Evolutionary conservation across 257 asterid species (phyloP).

Genomic region (Petrea volubilis): DNA sequence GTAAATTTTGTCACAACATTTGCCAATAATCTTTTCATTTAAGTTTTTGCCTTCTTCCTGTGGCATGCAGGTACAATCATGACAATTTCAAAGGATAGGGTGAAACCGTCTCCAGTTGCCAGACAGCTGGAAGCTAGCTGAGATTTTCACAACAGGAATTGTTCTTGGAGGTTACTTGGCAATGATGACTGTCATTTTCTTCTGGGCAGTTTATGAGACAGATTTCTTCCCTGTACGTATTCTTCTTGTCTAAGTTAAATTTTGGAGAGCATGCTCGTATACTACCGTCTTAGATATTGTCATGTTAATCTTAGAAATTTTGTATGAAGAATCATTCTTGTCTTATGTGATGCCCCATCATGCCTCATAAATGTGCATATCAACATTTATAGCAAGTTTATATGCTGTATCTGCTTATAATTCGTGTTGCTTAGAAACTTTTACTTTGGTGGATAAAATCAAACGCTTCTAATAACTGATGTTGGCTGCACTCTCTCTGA

Average conservation of each 20-base stretch:
- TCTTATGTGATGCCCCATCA: background rate
- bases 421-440: background rate
- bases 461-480: background rate
- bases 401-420: background rate
- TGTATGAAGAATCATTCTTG: background rate
- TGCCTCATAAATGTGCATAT: background rate
- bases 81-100: slow-evolving; percentile 71
- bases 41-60: background rate
- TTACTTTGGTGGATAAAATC: background rate
- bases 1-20: background rate
- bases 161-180: slow-evolving; percentile 66
- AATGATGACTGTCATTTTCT: slow-evolving; percentile 68
- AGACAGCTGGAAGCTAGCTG: slow-evolving; percentile 69
- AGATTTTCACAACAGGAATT: slow-evolving; percentile 58
- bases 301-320: background rate
- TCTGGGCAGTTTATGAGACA: slow-evolving; percentile 64
- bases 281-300: background rate
- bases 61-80: slow-evolving; percentile 53
- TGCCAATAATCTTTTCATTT: background rate
- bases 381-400: background rate
- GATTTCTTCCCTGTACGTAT: slow-evolving; percentile 54
- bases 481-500: background rate
- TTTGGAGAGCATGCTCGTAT: background rate
- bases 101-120: slow-evolving; percentile 74
- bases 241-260: background rate